Evolutionary conservation across 2,329 filamentous ascomycete genomes (phyloP), one percentile per base, ranked within the genome.

Genomic region (Calonectria hawksworthii): DNA sequence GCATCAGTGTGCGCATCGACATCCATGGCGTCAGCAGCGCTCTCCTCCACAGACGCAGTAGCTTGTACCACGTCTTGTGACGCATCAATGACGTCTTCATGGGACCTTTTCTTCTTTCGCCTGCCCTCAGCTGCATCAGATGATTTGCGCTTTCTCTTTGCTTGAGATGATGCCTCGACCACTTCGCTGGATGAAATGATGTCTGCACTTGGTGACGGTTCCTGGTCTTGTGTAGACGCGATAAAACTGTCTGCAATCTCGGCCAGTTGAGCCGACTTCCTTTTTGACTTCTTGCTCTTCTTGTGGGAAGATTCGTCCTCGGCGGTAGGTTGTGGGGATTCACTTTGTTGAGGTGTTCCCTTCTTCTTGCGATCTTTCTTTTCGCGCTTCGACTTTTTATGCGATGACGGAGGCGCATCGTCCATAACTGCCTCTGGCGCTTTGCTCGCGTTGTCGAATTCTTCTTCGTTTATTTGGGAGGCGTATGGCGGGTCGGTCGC

Each of bases 61-160:
- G 71, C 77, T 38, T 75, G 76, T 44, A 77, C 63, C 7, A 78
- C 75, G 7, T 80, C 77, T 26, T 80, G 77, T 32, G 77, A 75
- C 28, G 70, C 23, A n/a, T 74, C 76, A 34, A 54, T 69, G n/a
- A 72, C 79, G 9, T 79, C 70, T 26, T 80, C 79, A 59, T 78
- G 73, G 14, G 82, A 77, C 47, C 79, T 83, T 23, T 77, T 79
- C 77, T 85, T 86, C 79, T 85, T 86, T 32, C 80, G 79, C 72
- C 83, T 83, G n/a, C 78, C 78, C 13, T 84, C 83, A 8, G 76
- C 68, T 3, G 81, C 80, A 65, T 82, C 80, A 6, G 82, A 81
- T 1, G 79, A 70, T 71, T 82, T 84, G 76, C 84, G 83, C 74
- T 85, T 85, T 76, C 83, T 82, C 73, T 82, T 85, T 21, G 78